Evolutionary conservation across 495 filamentous ascomycete genomes (phyloP), one percentile per base, ranked within the genome.

Genomic region (Aspergillus nanangensis): DNA sequence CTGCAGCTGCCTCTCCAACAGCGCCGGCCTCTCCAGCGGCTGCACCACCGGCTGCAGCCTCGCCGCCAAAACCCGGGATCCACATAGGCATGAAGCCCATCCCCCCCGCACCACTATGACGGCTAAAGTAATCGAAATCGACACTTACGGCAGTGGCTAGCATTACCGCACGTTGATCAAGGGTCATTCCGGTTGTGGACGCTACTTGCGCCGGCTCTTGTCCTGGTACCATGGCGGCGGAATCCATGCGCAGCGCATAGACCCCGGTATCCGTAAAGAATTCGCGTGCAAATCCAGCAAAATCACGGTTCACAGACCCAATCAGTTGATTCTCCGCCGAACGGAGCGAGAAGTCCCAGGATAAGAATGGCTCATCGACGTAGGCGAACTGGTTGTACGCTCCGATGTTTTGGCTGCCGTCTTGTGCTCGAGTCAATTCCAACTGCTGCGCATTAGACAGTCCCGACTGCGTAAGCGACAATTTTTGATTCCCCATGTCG

Each of bases 121-220:
- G 71, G 49, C 80, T 84, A 62, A 87, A 87, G 55, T 86, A 87
- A 57, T 87, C 83, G 46, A 86, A 87, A 58, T 87, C 83, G 40
- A 87, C 68, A 38, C 75, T 83, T 14, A 86, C 82, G 14, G 83
- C 83, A 2, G 82, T 84, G 14, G 83, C 83, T 23, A 87, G 69
- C 82, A 86, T 86, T 19, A 86, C 75, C 1, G 83, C 83, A 29
- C 83, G 74, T 63, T 86, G 82, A 52, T 86, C 83, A 5, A 87
- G 71, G 15, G 81, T 83, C 81, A 87, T 83, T 1, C 75, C 81
- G 2, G 69, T 53, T 1, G 47, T 45, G 0, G 57, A 36, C 8
- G 51, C 45, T 3, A 25, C 38, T 14, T 67, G 48, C 9, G 39
- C 45, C 4, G 53, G 46, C 11, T 62, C 58, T 14, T 69, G 56